These are phyloP conservation scores for Vitis hybrid DNA, from an alignment of 177 flowering plant species.

Conservation along the genomic window DNA sequence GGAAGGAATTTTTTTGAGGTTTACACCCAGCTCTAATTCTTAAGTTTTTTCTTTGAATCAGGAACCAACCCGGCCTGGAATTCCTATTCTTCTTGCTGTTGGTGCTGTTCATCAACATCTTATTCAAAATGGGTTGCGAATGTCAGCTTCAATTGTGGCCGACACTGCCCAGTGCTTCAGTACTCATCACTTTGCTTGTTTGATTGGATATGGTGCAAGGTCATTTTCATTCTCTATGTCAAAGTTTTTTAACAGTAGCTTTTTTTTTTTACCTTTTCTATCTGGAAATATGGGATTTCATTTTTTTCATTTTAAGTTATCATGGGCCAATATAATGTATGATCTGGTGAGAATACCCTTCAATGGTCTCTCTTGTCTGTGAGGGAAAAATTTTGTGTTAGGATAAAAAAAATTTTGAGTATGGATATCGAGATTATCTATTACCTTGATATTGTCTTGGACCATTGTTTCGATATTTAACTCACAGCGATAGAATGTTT, in stretches of 20 bases:
- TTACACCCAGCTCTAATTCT: no score
- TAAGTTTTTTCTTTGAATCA: constrained; percentile 21
- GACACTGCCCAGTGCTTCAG: constrained; percentile 99
- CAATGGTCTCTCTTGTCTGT: no score
- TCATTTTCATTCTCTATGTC: constrained; percentile 16
- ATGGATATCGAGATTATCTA: no score
- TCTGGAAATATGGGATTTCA: neutral
- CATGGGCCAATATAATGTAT: neutral
- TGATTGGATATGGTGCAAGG: constrained; percentile 99
- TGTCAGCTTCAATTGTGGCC: constrained; percentile 91
- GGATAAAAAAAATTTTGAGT: no score
- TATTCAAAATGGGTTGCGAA: constrained; percentile 93
- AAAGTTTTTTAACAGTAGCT: neutral
- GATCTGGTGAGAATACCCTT: neutral
- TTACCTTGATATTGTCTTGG: no score
- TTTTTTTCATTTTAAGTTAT: neutral
- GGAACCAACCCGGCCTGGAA: constrained; percentile 95
- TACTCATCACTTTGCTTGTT: constrained; percentile 98
- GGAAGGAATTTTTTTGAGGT: neutral
- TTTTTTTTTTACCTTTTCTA: constrained; percentile 1
- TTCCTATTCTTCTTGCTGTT: constrained; percentile 98
- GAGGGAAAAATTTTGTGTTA: no score
- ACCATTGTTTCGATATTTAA: no score
- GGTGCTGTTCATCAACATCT: constrained; percentile 99
- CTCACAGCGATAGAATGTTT: no score